Conservation (phyloP, 2,329 filamentous ascomycete genomes). For the Trichoderma brevicompactum region DNA sequence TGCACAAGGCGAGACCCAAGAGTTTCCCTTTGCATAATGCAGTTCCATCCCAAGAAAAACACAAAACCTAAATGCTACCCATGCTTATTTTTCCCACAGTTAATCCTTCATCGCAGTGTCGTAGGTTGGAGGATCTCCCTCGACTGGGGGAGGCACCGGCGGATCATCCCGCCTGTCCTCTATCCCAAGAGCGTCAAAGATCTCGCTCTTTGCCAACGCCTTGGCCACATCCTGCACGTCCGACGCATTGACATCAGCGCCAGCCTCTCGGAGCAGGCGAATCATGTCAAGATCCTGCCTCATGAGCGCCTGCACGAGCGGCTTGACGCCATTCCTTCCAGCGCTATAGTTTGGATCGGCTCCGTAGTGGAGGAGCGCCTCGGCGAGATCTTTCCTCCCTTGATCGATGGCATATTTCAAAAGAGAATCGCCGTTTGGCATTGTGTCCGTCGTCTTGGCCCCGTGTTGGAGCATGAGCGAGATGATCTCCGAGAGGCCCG, state of each 20-base stretch:
- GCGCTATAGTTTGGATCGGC: constrained; percentile 40
- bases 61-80: neutral
- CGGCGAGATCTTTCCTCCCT: constrained; percentile 33
- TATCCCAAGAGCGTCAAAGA: constrained; percentile 37
- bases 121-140: constrained; percentile 4
- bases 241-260: constrained; percentile 35
- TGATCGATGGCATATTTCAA: constrained; percentile 41
- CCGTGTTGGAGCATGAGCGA: constrained; percentile 39
- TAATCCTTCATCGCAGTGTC: neutral
- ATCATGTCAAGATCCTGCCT: constrained; percentile 39
- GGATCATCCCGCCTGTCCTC: neutral
- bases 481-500: constrained; percentile 35
- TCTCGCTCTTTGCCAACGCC: constrained; percentile 35
- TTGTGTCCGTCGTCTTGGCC: constrained; percentile 37
- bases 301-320: constrained; percentile 41
- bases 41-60: neutral
- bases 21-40: neutral
- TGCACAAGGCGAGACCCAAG: neutral
- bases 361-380: constrained; percentile 40
- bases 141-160: neutral
- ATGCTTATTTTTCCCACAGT: neutral
- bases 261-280: constrained; percentile 37
- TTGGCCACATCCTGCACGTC: constrained; percentile 36
- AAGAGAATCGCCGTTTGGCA: constrained; percentile 39
- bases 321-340: constrained; percentile 40